Base-by-base conservation (phyloP, 768 basidiomycete genomes). In the Tubosaeta sp. region DNA sequence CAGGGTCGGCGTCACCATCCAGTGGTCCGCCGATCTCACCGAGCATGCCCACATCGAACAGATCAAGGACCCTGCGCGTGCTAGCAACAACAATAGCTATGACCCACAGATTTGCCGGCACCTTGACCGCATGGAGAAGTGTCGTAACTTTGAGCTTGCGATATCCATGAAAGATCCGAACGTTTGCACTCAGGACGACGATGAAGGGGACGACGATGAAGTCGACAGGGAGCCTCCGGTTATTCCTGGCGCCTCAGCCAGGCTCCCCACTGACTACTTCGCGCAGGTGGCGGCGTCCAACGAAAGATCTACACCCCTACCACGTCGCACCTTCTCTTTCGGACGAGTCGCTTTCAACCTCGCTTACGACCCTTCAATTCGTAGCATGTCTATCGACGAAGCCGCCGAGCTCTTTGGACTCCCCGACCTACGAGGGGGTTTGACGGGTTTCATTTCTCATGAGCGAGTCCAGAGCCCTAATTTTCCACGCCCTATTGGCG, bases 81-180 rank as follows among this genome's bases (percentile, higher is more conserved):
- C 6, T 10, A 62, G 54, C 6, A 75, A 73, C 49, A 66, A 70
- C 34, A 64, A 66, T 3, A 55, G 68, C 16, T 70, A 69, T 38
- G 61, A 72, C 41, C 32, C 60, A 0, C 71, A 75, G 51, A 73
- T 75, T 24, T 68, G 64, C 36, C 52, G 63, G 1, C 50, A 61
- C 21, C 56, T 76, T 13, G 19, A 50, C 13, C 16, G 16, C 11
- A 14, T 11, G 3, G 27, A 50, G 8, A 50, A 50, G 27, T 50
- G 49, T 5, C 5, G 19, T 16, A 16, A 14, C 0, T 50, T 43
- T 18, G 19, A 50, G 2, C 32, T 44, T 7, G 35, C 49, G 2
- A 25, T 16, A 1, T 36, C 25, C 30, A 30, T 6, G 30, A 30
- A 30, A 11, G 30, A n/a, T n/a, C n/a, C n/a, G n/a, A n/a, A n/a